Evolutionary conservation across 179 eudicot genomes (phyloP).

Genomic region (Silene coronaria): DNA sequence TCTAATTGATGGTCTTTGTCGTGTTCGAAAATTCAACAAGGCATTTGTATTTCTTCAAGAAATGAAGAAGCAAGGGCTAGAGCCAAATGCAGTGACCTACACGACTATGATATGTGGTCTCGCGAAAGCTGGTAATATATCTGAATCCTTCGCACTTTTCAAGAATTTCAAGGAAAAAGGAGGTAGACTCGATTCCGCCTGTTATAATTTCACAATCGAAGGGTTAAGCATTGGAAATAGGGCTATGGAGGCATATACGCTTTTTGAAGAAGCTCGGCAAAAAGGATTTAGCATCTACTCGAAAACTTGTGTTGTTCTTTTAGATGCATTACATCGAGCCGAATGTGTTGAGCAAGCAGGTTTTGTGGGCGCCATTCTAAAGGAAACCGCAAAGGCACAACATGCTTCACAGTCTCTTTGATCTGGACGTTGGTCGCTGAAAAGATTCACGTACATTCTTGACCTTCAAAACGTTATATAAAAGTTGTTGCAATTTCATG

Average conservation of each 20-base stretch:
- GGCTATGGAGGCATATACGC: conserved; percentile 58
- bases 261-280: conserved; percentile 79
- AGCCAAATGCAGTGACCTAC: conserved; percentile 69
- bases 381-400: conserved; percentile 81
- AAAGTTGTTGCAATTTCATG: neutral
- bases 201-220: conserved; percentile 78
- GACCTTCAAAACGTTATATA: neutral
- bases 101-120: conserved; percentile 91
- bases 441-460: neutral
- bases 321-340: conserved; percentile 83
- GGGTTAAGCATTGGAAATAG: conserved; percentile 69
- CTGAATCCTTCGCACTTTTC: conserved; percentile 67
- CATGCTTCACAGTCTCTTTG: conserved; percentile 63
- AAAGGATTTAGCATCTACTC: conserved; percentile 66
- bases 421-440: neutral
- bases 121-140: conserved; percentile 72
- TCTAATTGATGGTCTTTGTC: conserved; percentile 83
- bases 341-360: conserved; percentile 96
- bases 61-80: conserved; percentile 73
- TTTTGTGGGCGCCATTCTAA: conserved; percentile 75
- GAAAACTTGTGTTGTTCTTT: conserved; percentile 72
- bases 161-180: conserved; percentile 67
- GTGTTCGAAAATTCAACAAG: conserved; percentile 77
- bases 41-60: conserved; percentile 98
- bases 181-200: conserved; percentile 74